Conservation (phyloP, 2,329 filamentous ascomycete species). For the Cladophialophora yegresii region DNA sequence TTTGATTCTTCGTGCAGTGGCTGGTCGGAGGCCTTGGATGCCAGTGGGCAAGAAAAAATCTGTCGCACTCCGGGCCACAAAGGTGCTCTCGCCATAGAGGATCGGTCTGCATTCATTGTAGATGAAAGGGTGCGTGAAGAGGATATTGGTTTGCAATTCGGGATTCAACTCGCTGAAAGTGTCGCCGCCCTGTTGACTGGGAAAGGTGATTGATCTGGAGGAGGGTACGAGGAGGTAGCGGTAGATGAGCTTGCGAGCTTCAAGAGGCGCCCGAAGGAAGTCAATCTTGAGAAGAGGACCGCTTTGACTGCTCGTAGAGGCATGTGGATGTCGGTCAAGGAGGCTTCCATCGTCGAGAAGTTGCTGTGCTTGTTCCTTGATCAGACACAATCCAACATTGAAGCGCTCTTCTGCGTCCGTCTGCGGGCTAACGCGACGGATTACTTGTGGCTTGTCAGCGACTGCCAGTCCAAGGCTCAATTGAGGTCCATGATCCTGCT, state of each 20-base stretch:
- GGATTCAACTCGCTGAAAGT: conserved; percentile 8
- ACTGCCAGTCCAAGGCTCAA: not conserved
- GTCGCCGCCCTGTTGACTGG: not conserved
- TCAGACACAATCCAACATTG: not conserved
- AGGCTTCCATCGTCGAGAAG: not conserved
- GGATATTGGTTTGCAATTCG: conserved; percentile 18
- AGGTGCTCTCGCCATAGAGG: conserved; percentile 30
- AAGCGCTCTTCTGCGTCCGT: not conserved
- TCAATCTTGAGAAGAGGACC: conserved; percentile 12
- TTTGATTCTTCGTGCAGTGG: conserved; percentile 18
- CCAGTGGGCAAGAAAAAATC: conserved; percentile 25
- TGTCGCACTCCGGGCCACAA: conserved; percentile 19
- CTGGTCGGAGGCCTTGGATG: conserved; percentile 17
- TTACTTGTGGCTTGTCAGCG: not conserved
- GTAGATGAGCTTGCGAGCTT: conserved; percentile 20
- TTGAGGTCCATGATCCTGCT: not conserved
- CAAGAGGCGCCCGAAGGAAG: conserved; percentile 15
- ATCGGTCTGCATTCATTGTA: conserved; percentile 23
- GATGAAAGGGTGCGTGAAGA: conserved; percentile 19
- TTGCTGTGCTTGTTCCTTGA: not conserved
- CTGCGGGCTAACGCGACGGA: not conserved
- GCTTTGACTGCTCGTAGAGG: not conserved
- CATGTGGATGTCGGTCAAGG: not conserved
- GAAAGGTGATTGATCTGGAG: conserved; percentile 12
- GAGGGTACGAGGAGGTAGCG: conserved; percentile 20